Evolutionary conservation across 2,329 filamentous ascomycete genomes (phyloP), one percentile per base, ranked within the genome.

Genomic region (Zymoseptoria ardabiliae): DNA sequence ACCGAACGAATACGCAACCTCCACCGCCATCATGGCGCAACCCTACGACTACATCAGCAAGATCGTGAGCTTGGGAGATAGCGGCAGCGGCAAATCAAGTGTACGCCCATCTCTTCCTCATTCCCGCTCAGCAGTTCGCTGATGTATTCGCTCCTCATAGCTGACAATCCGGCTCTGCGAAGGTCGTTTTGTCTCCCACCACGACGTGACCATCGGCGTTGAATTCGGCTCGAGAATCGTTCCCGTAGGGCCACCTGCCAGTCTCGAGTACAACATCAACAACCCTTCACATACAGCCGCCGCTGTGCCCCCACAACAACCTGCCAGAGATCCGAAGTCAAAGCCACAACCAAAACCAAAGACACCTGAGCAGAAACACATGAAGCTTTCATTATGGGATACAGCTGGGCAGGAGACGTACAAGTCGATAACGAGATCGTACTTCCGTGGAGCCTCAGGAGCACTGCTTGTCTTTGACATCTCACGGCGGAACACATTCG

Each of bases 1-100:
- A 9, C 30, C 35, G 35, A 11, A 41, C 4, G 35, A 41, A 41
- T 17, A 17, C 35, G 5, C 6, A 13, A 41, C 10, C 35, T 17
- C 17, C 35, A 41, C 35, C 11, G 35, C 35, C 35, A 41, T 41
- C 35, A 56, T 56, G 77, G 70, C 80, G 64, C 83, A 86, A 71
- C 88, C 91, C 76, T 97, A 93, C 93, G 91, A 97, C 79, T 97
- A 95, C 80, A 99, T 97, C 73, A 92, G 93, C 75, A 99, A 99
- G 78, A 90, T 99, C 70, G 93, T 97, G 72, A 96, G 91, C 79
- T 91, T 99, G 71, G 94, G 94, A 75, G 94, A 97, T 79, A 94
- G 89, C 52, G 94, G 92, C 73, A 96, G 91, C 73, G 94, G 94
- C 71, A 99, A 99, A 81, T 96, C 91, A 59, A 85, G 82, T 73